These are phyloP conservation scores for Pholiota molesta DNA, from an alignment of 768 basidiomycete species.

Conservation along the genomic window DNA sequence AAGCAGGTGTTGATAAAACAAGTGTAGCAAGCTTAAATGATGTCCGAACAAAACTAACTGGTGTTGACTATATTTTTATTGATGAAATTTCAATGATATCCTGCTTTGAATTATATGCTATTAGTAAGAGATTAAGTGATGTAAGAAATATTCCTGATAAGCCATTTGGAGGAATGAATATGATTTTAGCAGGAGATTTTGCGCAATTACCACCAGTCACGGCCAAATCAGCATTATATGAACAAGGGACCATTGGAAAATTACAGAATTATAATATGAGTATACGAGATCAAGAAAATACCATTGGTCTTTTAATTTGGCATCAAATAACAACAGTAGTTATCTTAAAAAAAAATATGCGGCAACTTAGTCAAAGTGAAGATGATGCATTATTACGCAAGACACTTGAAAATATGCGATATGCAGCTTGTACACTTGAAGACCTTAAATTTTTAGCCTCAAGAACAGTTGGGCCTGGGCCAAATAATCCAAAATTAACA, in stretches of 20 bases:
- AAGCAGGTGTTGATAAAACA: not conserved
- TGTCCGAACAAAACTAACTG: slow-evolving; percentile 20
- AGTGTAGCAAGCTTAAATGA: not conserved
- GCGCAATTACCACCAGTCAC: slow-evolving; percentile 42
- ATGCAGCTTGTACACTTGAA: slow-evolving; percentile 37
- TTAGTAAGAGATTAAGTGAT: slow-evolving; percentile 24
- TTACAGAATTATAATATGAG: slow-evolving; percentile 14
- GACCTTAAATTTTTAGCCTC: slow-evolving; percentile 37
- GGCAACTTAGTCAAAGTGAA: slow-evolving; percentile 25
- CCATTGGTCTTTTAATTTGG: slow-evolving; percentile 17
- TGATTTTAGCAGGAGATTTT: slow-evolving; percentile 49
- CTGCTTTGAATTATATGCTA: slow-evolving; percentile 29
- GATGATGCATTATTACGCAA: slow-evolving; percentile 29
- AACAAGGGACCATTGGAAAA: not conserved
- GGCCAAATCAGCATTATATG: slow-evolving; percentile 19
- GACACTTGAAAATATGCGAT: slow-evolving; percentile 40
- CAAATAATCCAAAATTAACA: slow-evolving; percentile 1
- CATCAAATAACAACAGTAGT: slow-evolving; percentile 36
- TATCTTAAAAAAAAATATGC: slow-evolving; percentile 38
- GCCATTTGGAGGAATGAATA: slow-evolving; percentile 39
- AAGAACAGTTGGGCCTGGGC: not conserved
- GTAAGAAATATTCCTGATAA: slow-evolving; percentile 17
- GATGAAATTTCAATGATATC: slow-evolving; percentile 48
- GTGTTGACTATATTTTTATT: slow-evolving; percentile 41
- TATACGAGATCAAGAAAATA: slow-evolving; percentile 29